phyloP scores from a whole-genome alignment of 148 eudicot genomes.

The Tetragonia tetragonoides region DNA sequence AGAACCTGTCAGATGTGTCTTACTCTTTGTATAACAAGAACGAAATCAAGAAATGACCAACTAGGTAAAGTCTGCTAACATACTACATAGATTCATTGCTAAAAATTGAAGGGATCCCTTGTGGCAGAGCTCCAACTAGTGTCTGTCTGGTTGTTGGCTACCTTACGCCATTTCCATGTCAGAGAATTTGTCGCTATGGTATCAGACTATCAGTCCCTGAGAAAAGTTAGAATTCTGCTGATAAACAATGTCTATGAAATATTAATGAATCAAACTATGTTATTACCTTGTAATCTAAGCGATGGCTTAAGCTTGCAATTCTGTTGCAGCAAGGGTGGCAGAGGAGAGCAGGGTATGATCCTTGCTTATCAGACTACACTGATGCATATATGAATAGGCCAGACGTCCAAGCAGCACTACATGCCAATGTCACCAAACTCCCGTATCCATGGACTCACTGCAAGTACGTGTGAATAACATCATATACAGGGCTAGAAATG shows the following conservation, averaged over 20 bases:
- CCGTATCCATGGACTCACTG: slow-evolving; percentile 83
- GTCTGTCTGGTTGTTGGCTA: no score
- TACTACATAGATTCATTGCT: background rate
- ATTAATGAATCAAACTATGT: no score
- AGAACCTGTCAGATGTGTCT: background rate
- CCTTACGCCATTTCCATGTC: no score
- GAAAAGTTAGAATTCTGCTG: no score
- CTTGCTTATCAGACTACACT: slow-evolving; percentile 63
- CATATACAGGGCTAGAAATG: background rate
- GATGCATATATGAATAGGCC: slow-evolving; percentile 60
- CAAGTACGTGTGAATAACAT: slow-evolving; percentile 41
- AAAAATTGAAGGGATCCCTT: background rate
- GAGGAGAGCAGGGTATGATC: slow-evolving; percentile 66
- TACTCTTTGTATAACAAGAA: background rate
- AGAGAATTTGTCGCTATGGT: no score
- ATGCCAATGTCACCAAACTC: slow-evolving; percentile 79
- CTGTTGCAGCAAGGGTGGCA: slow-evolving; percentile 29
- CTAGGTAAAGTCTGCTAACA: background rate
- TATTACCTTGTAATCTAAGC: background rate
- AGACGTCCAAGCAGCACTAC: slow-evolving; percentile 79
- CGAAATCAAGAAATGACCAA: background rate
- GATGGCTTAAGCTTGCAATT: background rate
- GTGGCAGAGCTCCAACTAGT: background rate
- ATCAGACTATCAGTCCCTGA: no score
- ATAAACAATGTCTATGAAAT: no score